These are phyloP conservation scores for Gilbertella persicaria DNA, from an alignment of 371 early-diverging fungal species.

Conservation along the genomic window DNA sequence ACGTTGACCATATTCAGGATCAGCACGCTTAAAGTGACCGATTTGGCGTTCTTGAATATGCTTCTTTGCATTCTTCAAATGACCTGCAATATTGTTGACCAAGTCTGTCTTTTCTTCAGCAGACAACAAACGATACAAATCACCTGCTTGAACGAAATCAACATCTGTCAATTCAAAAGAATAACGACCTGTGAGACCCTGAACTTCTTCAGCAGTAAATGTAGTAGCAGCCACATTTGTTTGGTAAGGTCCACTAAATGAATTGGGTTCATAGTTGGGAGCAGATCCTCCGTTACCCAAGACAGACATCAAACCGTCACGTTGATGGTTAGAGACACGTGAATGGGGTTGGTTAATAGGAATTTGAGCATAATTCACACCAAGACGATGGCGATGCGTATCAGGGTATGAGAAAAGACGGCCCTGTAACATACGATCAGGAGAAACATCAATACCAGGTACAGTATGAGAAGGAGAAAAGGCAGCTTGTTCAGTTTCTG, in stretches of 20 bases:
- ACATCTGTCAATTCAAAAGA: constrained; percentile 59
- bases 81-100: constrained; percentile 72
- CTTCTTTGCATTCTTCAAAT: constrained; percentile 69
- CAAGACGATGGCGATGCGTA: constrained; percentile 79
- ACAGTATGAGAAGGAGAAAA: constrained; percentile 74
- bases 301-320: constrained; percentile 60
- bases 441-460: constrained; percentile 71
- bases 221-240: constrained; percentile 50
- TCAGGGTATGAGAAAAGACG: constrained; percentile 80
- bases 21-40: constrained; percentile 56
- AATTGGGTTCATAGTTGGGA: constrained; percentile 84
- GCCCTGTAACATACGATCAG: constrained; percentile 76
- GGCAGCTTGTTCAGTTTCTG: constrained; percentile 79
- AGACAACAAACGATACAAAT: constrained; percentile 69
- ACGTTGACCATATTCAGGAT: constrained; percentile 31
- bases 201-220: constrained; percentile 40
- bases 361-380: constrained; percentile 72
- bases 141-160: constrained; percentile 76
- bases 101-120: constrained; percentile 68
- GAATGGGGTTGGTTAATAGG: constrained; percentile 71
- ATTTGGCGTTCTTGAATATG: constrained; percentile 78
- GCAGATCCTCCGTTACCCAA: constrained; percentile 68
- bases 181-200: constrained; percentile 64
- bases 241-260: constrained; percentile 59
- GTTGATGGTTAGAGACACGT: constrained; percentile 64